phyloP scores from a whole-genome alignment of 148 eudicot genomes.

The Heliosperma pusillum region DNA sequence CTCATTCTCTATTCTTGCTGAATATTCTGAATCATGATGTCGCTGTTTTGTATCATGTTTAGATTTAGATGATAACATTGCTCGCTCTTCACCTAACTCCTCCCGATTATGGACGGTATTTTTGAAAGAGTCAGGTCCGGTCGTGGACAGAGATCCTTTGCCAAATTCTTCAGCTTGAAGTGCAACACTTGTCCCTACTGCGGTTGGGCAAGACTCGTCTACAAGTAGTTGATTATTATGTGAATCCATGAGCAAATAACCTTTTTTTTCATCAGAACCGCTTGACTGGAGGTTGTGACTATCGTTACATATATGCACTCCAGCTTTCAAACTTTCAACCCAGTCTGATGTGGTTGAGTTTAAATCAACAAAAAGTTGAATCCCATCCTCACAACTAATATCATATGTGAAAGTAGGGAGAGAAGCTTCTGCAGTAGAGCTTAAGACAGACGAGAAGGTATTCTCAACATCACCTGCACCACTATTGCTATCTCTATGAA shows the following conservation, averaged over 20 bases:
- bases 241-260: slow-evolving; percentile 23
- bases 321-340: slow-evolving; percentile 34
- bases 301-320: slow-evolving; percentile 26
- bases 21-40: slow-evolving; percentile 24
- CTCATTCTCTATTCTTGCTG: slow-evolving; percentile 20
- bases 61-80: slow-evolving; percentile 15
- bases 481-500: slow-evolving; percentile 24
- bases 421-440: slow-evolving; percentile 27
- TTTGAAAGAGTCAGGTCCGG: slow-evolving; percentile 6
- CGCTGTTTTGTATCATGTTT: slow-evolving; percentile 22
- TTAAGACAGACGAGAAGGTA: slow-evolving; percentile 29
- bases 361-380: slow-evolving; percentile 52
- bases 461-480: slow-evolving; percentile 30
- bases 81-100: slow-evolving; percentile 17
- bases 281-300: slow-evolving; percentile 23
- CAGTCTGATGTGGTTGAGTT: slow-evolving; percentile 46
- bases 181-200: slow-evolving; percentile 17
- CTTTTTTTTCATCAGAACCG: slow-evolving; percentile 27
- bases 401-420: slow-evolving; percentile 34
- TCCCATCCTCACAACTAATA: slow-evolving; percentile 41
- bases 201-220: slow-evolving; percentile 26
- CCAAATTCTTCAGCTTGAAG: slow-evolving; percentile 19
- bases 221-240: slow-evolving; percentile 19
- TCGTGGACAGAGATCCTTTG: slow-evolving; percentile 20
- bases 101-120: slow-evolving; percentile 13